Evolutionary conservation across 2,329 filamentous ascomycete genomes (phyloP), one percentile per base, ranked within the genome.

Genomic region (Penicillium olsonii): DNA sequence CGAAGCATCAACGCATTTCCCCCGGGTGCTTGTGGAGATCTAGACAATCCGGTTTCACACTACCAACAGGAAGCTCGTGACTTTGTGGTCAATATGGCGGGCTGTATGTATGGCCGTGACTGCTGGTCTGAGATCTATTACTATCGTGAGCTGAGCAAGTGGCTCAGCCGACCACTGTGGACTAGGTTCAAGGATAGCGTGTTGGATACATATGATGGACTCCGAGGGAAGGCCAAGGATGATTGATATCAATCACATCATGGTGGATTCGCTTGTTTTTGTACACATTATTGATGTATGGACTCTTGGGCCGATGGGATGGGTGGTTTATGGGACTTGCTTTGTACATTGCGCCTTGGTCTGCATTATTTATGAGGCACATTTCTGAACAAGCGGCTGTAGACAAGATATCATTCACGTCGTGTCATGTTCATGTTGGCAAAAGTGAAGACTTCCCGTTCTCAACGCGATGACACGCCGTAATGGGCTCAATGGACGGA

Each of bases 71-170:
- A 83, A 35, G 91, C 95, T 52, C 84, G 90, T 22, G 94, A 99
- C 70, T 96, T 99, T 65, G 62, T 97, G 39, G 92, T 99, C 63
- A 99, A 96, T 71, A 97, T 99, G 92, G 94, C 94, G 5, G 94
- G 94, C 4, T 99, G 94, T 69, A 88, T 96, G 71, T 97, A 90
- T 87, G 92, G 92, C 4, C 84, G 94, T 42, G 92, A 99, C 74
- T 99, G 94, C 71, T 97, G 92, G 92, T 87, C 87, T 31, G 94
- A 99, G 74, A 96, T 99, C 85, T 96, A 96, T 75, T 87, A 88
- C 69, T 99, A 91, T 75, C 88, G 92, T 44, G 86, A 96, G 70
- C 81, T 95, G 65, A 95, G 90, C 76, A 92, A 95, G 70, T 86
- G 85, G 72, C 81, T 96, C 54, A 96, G 96, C 76, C 84, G 90